These are phyloP conservation scores for Seiridium unicorne DNA, from an alignment of 2,329 filamentous ascomycete genomes.

Conservation along the genomic window DNA sequence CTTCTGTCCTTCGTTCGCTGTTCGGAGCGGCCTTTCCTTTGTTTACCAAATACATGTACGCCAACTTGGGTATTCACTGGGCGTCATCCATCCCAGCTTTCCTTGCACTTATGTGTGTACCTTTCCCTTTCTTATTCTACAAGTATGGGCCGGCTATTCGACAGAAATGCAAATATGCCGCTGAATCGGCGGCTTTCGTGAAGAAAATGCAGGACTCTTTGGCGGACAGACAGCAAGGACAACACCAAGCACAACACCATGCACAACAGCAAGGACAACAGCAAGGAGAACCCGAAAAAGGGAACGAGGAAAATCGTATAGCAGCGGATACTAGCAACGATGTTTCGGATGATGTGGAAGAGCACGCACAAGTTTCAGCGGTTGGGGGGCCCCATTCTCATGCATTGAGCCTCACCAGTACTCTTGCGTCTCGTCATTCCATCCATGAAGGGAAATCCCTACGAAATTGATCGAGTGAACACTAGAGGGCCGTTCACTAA, in stretches of 20 bases:
- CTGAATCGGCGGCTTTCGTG: constrained; percentile 50
- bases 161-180: constrained; percentile 52
- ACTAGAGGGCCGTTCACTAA: constrained; percentile 28
- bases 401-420: background rate
- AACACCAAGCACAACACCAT: background rate
- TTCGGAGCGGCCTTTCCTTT: constrained; percentile 74
- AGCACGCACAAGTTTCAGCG: no score
- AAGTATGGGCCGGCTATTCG: constrained; percentile 54
- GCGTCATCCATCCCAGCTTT: constrained; percentile 6
- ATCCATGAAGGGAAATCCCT: constrained; percentile 39
- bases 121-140: constrained; percentile 60
- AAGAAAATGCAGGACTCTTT: constrained; percentile 17
- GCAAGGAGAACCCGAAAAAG: constrained; percentile 18
- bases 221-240: constrained; percentile 8
- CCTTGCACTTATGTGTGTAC: constrained; percentile 46
- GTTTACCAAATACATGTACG: constrained; percentile 52
- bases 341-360: no score
- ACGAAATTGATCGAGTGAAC: constrained; percentile 40
- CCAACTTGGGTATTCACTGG: constrained; percentile 9
- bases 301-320: no score
- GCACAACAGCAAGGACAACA: constrained; percentile 26
- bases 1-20: constrained; percentile 67
- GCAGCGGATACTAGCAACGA: no score
- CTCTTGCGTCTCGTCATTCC: no score
- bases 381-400: constrained; percentile 3